phyloP scores from a whole-genome alignment of 805 yeast species.

The Lipomyces sp. region DNA sequence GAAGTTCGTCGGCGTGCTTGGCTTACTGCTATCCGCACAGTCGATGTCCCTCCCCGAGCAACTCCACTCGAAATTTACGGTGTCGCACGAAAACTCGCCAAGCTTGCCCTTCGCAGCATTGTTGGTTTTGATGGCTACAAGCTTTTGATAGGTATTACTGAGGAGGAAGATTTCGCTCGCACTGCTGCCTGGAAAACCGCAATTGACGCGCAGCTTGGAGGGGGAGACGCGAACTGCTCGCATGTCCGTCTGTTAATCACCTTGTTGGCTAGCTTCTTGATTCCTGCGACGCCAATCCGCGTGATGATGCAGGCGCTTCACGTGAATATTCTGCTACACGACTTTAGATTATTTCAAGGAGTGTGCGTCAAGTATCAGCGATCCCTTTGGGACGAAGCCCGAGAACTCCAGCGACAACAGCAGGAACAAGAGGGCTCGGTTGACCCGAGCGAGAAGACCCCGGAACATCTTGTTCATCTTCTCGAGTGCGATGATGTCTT shows the following conservation, averaged over 20 bases:
- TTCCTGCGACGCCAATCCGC: slow-evolving; percentile 40
- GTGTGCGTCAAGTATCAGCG: slow-evolving; percentile 26
- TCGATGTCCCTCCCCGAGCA: slow-evolving; percentile 39
- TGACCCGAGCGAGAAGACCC: slow-evolving; percentile 33
- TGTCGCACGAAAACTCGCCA: slow-evolving; percentile 22
- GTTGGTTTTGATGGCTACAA: slow-evolving; percentile 41
- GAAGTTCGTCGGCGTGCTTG: slow-evolving; percentile 40
- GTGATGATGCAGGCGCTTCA: slow-evolving; percentile 45
- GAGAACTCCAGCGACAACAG: slow-evolving; percentile 31
- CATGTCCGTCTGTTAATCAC: slow-evolving; percentile 40
- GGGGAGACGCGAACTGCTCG: slow-evolving; percentile 45
- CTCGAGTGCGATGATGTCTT: slow-evolving; percentile 39
- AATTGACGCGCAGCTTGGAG: slow-evolving; percentile 48
- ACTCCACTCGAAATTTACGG: slow-evolving; percentile 25
- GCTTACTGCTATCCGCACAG: slow-evolving; percentile 40
- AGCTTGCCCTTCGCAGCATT: slow-evolving; percentile 36
- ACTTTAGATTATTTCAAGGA: slow-evolving; percentile 29
- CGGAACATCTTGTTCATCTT: slow-evolving; percentile 28
- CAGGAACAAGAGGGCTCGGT: slow-evolving; percentile 18
- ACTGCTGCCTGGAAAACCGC: slow-evolving; percentile 40
- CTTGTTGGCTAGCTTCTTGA: slow-evolving; percentile 40
- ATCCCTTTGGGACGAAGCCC: slow-evolving; percentile 42
- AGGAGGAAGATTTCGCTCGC: slow-evolving; percentile 27
- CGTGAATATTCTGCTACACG: slow-evolving; percentile 39
- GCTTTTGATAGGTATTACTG: slow-evolving; percentile 33